phyloP scores from a whole-genome alignment of 179 eudicot genomes.

The Vitellaria paradoxa region DNA sequence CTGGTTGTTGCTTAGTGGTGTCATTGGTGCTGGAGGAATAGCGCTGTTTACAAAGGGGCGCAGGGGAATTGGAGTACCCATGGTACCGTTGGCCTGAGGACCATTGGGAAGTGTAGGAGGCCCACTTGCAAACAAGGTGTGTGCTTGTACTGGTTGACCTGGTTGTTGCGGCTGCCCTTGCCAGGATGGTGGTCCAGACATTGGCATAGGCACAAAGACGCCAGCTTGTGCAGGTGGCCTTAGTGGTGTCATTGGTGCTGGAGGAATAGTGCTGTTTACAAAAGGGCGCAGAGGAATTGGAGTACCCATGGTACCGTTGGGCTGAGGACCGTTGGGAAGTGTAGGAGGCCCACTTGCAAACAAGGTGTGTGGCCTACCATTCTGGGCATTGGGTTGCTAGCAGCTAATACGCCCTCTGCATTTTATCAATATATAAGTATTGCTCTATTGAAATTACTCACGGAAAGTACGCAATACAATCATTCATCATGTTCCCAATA shows the following conservation, averaged over 20 bases:
- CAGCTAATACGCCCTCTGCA: slow-evolving; percentile 84
- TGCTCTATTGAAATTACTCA: too few species aligned
- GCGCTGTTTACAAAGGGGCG: slow-evolving; percentile 70
- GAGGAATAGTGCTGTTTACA: slow-evolving; percentile 68
- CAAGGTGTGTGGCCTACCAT: slow-evolving; percentile 84
- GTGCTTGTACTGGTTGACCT: slow-evolving; percentile 54
- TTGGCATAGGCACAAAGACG: slow-evolving; percentile 55
- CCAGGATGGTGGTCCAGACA: slow-evolving; percentile 50
- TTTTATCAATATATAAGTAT: slow-evolving; percentile 1
- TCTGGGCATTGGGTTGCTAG: slow-evolving; percentile 76
- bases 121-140: slow-evolving; percentile 91
- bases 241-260: slow-evolving; percentile 43
- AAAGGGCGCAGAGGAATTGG: slow-evolving; percentile 64
- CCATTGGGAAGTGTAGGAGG: slow-evolving; percentile 56
- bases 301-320: slow-evolving; percentile 54
- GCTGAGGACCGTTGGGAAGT: slow-evolving; percentile 40
- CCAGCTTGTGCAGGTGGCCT: slow-evolving; percentile 50
- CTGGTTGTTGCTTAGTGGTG: slow-evolving; percentile 47
- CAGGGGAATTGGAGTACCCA: slow-evolving; percentile 51
- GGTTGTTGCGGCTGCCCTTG: slow-evolving; percentile 65
- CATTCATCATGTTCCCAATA: too few species aligned
- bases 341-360: slow-evolving; percentile 93
- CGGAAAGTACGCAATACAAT: too few species aligned
- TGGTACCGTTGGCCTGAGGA: slow-evolving; percentile 57
- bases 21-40: slow-evolving; percentile 55